Conservation (phyloP, 1,284 basidiomycete genomes). For the Trichosporon inkin region DNA sequence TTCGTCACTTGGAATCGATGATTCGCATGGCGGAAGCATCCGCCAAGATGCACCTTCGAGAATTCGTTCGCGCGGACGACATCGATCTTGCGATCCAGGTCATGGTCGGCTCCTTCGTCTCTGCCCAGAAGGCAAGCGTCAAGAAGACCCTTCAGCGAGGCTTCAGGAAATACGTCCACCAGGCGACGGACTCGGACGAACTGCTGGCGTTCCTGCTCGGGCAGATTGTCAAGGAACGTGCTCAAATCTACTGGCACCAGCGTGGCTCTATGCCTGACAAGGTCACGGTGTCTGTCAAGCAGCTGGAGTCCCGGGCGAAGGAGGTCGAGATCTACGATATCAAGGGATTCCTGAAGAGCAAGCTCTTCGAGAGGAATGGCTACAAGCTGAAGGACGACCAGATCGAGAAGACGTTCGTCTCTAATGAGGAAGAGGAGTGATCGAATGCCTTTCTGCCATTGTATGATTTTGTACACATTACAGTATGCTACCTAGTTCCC, state of each 20-base stretch:
- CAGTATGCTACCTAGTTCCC: background rate
- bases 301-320: conserved; percentile 80
- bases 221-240: conserved; percentile 90
- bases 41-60: conserved; percentile 96
- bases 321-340: conserved; percentile 93
- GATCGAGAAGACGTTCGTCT: conserved; percentile 47
- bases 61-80: conserved; percentile 92
- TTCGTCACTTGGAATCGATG: conserved; percentile 97
- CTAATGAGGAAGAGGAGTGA: conserved; percentile 11
- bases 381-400: conserved; percentile 57
- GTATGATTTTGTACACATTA: conserved; percentile 5
- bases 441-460: background rate
- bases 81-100: conserved; percentile 97
- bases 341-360: conserved; percentile 74
- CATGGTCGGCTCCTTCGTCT: conserved; percentile 90
- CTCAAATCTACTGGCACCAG: conserved; percentile 72
- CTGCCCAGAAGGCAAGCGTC: conserved; percentile 94
- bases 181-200: conserved; percentile 92
- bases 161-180: conserved; percentile 95
- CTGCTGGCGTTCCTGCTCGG: conserved; percentile 90
- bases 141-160: conserved; percentile 96
- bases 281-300: conserved; percentile 67
- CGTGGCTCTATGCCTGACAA: conserved; percentile 67
- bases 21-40: conserved; percentile 98
- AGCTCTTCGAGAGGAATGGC: conserved; percentile 83